phyloP scores from a whole-genome alignment of 192 early-diverging fungal genomes.

The Backusella mclennaniae region DNA sequence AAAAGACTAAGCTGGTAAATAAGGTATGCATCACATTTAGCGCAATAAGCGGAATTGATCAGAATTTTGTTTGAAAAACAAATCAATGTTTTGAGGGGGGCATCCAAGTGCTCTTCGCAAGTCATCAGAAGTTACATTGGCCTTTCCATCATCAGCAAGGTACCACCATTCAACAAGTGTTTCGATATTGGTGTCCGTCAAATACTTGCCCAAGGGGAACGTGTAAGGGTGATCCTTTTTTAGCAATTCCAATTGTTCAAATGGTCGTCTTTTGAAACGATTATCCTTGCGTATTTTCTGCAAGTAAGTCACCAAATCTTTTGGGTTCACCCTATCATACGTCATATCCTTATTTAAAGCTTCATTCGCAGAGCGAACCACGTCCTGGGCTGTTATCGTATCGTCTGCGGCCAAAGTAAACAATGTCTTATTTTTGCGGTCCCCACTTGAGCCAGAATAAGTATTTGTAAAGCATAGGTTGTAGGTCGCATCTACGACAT shows the following conservation, averaged over 20 bases:
- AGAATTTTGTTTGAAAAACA: conserved; percentile 2
- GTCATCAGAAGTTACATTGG: not conserved
- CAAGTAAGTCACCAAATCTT: not conserved
- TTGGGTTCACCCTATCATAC: not conserved
- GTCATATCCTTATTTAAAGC: not conserved
- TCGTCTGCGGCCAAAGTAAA: conserved; percentile 1
- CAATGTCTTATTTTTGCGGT: not conserved
- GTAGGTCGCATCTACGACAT: not conserved
- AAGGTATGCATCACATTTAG: not conserved
- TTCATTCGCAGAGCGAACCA: not conserved
- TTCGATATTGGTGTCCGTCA: not conserved
- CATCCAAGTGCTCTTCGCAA: not conserved
- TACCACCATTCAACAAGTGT: not conserved
- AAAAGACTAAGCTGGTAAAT: not conserved
- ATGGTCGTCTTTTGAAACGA: conserved; percentile 11
- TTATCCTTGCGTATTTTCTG: not conserved
- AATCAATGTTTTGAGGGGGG: not conserved
- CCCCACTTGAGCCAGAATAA: not conserved
- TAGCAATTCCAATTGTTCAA: not conserved
- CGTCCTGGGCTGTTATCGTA: not conserved
- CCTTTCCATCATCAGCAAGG: not conserved
- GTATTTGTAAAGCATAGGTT: not conserved
- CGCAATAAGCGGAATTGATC: conserved; percentile 12
- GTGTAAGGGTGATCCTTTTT: not conserved
- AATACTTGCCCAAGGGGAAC: conserved; percentile 6